Percentiles rank a stretch among this genome's conserved stretches.
Conservation (phyloP, 345 rosid genomes). For the Citropsis articulata region DNA sequence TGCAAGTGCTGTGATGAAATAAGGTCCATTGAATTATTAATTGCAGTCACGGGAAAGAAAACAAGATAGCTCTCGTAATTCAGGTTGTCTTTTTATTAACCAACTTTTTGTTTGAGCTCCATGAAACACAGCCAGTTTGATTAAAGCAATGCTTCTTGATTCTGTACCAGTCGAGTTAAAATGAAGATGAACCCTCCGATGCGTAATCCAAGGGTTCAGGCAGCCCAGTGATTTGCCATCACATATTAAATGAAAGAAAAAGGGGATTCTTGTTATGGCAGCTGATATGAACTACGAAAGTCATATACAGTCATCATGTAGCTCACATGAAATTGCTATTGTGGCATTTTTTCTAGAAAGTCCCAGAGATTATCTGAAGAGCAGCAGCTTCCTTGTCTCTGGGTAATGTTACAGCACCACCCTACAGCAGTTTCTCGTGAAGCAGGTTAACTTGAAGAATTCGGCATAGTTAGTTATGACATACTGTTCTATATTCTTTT, state of each 20-base stretch:
- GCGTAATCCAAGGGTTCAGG: neutral
- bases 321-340: neutral
- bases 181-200: neutral
- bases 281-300: neutral
- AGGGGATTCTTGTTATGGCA: neutral
- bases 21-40: too few relatives aligned
- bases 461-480: neutral
- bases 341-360: neutral
- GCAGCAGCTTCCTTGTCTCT: neutral
- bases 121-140: neutral
- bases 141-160: neutral
- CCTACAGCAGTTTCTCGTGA: neutral
- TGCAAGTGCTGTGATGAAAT: too few relatives aligned
- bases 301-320: constrained; percentile 10
- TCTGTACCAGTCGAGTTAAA: neutral
- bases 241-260: too few relatives aligned
- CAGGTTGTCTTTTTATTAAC: neutral
- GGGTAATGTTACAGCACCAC: neutral
- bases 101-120: neutral
- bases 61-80: neutral
- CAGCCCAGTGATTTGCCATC: neutral
- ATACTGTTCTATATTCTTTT: constrained; percentile 46
- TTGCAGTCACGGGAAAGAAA: too few relatives aligned
- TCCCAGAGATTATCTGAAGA: neutral
- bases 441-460: neutral